Evolutionary conservation across 2,329 filamentous ascomycete genomes (phyloP).

Genomic region (Cercospora janseana): DNA sequence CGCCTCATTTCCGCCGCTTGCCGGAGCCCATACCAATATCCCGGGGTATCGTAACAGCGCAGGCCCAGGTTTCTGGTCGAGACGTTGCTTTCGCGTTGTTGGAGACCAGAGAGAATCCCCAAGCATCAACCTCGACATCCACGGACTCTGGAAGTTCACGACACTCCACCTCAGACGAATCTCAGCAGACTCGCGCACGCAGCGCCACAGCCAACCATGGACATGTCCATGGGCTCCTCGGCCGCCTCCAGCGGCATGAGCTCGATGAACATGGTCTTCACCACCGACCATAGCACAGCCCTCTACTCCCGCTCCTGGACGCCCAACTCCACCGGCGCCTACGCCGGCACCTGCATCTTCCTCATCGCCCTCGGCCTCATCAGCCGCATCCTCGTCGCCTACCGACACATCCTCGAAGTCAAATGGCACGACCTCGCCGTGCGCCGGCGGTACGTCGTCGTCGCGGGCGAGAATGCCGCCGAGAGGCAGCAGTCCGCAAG

Average conservation of each 20-base stretch:
- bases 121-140: no score
- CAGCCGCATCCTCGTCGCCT: constrained; percentile 69
- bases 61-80: no score
- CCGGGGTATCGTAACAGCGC: no score
- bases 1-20: no score
- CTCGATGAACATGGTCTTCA: constrained; percentile 62
- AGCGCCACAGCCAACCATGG: constrained; percentile 13
- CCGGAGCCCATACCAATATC: no score
- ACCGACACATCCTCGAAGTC: constrained; percentile 60
- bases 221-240: constrained; percentile 13
- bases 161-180: no score
- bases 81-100: no score
- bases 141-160: no score
- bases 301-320: constrained; percentile 72
- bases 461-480: constrained; percentile 57
- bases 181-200: background rate
- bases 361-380: constrained; percentile 71
- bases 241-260: constrained; percentile 1
- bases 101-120: no score
- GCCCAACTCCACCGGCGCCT: constrained; percentile 65
- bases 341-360: constrained; percentile 90
- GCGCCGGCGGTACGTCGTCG: constrained; percentile 72
- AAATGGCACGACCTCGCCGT: constrained; percentile 71
- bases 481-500: constrained; percentile 42
- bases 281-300: constrained; percentile 59